These are phyloP conservation scores for Ogataea neopini DNA, from an alignment of 805 yeast species.

Conservation along the genomic window DNA sequence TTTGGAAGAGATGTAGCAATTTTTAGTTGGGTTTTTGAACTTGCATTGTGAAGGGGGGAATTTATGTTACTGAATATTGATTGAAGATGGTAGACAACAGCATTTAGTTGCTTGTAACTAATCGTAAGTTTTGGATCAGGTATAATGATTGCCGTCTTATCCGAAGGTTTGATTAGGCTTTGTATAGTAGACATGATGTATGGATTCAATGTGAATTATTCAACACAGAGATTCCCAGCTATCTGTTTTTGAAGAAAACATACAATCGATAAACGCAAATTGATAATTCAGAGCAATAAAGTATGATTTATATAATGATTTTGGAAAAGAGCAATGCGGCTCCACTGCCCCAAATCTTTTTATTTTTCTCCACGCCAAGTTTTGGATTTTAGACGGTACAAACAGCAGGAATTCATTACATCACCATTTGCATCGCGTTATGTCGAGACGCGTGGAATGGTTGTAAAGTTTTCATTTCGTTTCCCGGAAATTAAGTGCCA, in stretches of 20 bases:
- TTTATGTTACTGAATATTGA: conserved; percentile 42
- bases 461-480: too few relatives aligned
- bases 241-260: too few relatives aligned
- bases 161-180: conserved; percentile 29
- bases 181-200: conserved; percentile 17
- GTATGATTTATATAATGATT: neutral
- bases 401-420: neutral
- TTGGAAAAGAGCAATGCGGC: conserved; percentile 7
- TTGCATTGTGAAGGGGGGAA: conserved; percentile 42
- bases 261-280: too few relatives aligned
- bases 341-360: conserved; percentile 6
- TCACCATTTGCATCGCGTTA: neutral
- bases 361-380: conserved; percentile 6
- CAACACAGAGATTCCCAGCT: too few relatives aligned
- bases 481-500: too few relatives aligned
- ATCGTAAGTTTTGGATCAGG: conserved; percentile 48
- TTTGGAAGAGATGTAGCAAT: conserved; percentile 65
- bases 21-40: conserved; percentile 40
- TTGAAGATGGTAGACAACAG: conserved; percentile 50
- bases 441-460: too few relatives aligned
- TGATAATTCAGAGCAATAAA: neutral
- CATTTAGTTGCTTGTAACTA: conserved; percentile 45
- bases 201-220: too few relatives aligned
- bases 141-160: conserved; percentile 43
- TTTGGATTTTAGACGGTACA: neutral